Evolutionary conservation across 352 stramenopile genomes (phyloP), one percentile per base, ranked within the genome.

Genomic region (Thalassiosira ordinaria): DNA sequence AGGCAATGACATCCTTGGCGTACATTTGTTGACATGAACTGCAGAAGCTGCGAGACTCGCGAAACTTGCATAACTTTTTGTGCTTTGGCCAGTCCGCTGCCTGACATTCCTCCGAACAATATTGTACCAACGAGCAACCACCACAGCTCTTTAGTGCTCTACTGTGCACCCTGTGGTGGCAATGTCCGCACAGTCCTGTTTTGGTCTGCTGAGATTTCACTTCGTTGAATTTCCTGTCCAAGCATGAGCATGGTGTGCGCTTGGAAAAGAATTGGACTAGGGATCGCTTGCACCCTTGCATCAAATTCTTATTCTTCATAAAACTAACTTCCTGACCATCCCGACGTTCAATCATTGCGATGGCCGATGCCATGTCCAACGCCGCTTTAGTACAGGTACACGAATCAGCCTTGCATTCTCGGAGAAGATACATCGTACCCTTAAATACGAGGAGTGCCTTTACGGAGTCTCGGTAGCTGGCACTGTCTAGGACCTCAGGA

Each of bases 61-160:
- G n/a, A n/a, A n/a, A n/a, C 6, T 56, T 39, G 35, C n/a, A 67
- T 41, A 31, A 37, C 9, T 37, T 39, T 27, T 18, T 67, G 59
- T 53, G 9, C 37, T 52, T 37, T 62, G 63, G 46, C 63, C 47
- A 61, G 62, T 72, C 16, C 9, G 46, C 20, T 18, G 18, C 41
- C 6, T 49, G 41, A 18, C 41, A 49, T 49, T 49, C 41, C 41
- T 18, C 2, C 41, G 41, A 49, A 49, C 41, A 49, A 18, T 49
- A 49, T 41, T 41, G 33, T 20, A 2, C 41, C 41, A 49, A 20
- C 13, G 6, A 49, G 18, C 33, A 41, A 49, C 14, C 8, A 16
- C 6, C 18, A 18, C 6, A 49, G 5, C 41, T 49, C 41, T 18
- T 5, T 11, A 41, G 33, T 41, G 5, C 11, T 11, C 33, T 41